Evolutionary conservation across 768 basidiomycete genomes (phyloP).

Genomic region (Hydnomerulius pinastri): DNA sequence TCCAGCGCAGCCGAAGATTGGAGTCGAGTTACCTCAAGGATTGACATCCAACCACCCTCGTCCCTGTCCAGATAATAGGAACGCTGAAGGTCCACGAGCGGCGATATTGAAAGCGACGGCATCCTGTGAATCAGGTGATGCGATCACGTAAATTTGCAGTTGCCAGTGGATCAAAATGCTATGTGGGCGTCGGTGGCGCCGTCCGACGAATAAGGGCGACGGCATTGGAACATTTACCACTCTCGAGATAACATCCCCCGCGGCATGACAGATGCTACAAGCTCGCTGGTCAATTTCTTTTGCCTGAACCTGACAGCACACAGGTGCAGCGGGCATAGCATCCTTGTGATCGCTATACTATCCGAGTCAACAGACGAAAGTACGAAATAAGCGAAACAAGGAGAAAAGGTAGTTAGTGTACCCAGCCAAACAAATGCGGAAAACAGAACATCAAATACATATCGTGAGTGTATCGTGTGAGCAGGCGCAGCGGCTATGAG

Average conservation of each 20-base stretch:
- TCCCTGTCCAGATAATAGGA: not conserved
- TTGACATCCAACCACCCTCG: not conserved
- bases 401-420: constrained; percentile 6
- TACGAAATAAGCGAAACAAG: not conserved
- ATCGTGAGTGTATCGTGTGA: constrained; percentile 2
- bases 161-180: not conserved
- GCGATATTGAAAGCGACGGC: not conserved
- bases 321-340: not conserved
- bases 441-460: constrained; percentile 14
- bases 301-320: not conserved
- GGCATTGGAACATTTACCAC: no score
- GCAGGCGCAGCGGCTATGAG: constrained; percentile 9
- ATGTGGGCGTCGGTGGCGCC: no score
- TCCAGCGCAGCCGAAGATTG: no score
- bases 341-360: not conserved
- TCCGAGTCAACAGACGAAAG: not conserved
- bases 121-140: not conserved
- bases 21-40: no score
- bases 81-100: not conserved
- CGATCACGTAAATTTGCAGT: not conserved
- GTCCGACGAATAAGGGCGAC: no score
- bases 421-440: not conserved
- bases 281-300: not conserved
- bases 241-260: no score
- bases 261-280: not conserved